Conservation (phyloP, 2,329 filamentous ascomycete genomes). For the Ophiosphaerella narmari region DNA sequence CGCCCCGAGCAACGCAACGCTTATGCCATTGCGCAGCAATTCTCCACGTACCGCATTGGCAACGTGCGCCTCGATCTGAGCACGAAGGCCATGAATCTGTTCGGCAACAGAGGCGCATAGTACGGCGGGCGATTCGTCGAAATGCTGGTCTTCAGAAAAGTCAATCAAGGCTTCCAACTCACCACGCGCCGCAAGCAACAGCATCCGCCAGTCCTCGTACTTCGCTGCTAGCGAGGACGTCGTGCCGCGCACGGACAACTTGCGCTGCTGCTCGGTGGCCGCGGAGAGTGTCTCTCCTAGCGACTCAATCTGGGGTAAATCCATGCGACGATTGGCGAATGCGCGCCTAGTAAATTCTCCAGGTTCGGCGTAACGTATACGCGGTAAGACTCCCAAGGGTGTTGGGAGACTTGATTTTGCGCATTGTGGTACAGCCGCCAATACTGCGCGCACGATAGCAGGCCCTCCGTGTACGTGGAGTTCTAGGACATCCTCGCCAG, state of each 20-base stretch:
- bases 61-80: conserved; percentile 70
- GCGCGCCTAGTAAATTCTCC: conserved; percentile 94
- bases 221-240: conserved; percentile 70
- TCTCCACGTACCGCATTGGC: conserved; percentile 80
- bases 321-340: conserved; percentile 83
- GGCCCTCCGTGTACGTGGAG: conserved; percentile 92
- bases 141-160: conserved; percentile 96
- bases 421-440: conserved; percentile 72
- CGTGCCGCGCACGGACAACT: conserved; percentile 78
- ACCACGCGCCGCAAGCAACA: conserved; percentile 78
- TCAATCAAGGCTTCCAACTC: conserved; percentile 96
- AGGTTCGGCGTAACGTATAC: conserved; percentile 85
- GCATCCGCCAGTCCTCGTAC: conserved; percentile 82
- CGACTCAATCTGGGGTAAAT: conserved; percentile 79
- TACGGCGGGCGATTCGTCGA: conserved; percentile 80
- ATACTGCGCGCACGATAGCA: conserved; percentile 84
- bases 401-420: conserved; percentile 2
- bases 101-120: conserved; percentile 71
- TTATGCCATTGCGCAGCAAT: conserved; percentile 81
- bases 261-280: conserved; percentile 89
- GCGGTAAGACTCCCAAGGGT: conserved; percentile 12
- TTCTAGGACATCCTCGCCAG: conserved; percentile 90
- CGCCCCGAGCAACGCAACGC: conserved; percentile 82
- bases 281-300: conserved; percentile 65
- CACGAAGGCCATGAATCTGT: conserved; percentile 66